phyloP scores from a whole-genome alignment of 352 stramenopile genomes.

The Phytopythium cucurbitacearum region DNA sequence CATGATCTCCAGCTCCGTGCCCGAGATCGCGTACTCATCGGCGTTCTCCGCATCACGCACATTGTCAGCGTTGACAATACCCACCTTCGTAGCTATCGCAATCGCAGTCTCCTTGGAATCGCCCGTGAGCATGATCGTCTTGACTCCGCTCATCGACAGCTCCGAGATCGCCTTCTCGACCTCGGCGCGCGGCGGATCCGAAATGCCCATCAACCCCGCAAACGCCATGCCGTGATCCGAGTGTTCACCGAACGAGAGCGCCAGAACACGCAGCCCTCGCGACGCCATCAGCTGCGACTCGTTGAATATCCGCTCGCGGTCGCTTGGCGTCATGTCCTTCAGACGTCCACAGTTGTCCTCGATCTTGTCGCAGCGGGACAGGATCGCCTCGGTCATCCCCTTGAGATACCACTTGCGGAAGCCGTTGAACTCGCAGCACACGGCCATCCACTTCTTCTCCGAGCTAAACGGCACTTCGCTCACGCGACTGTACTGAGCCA shows the following conservation, averaged over 20 bases:
- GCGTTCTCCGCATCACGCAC: constrained; percentile 23
- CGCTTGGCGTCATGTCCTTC: constrained; percentile 54
- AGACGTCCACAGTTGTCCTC: constrained; percentile 68
- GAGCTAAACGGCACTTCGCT: constrained; percentile 95
- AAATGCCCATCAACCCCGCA: constrained; percentile 92
- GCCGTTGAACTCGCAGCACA: constrained; percentile 66
- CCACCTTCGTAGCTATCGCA: constrained; percentile 92
- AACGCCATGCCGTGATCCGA: constrained; percentile 88
- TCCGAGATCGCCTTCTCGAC: constrained; percentile 62
- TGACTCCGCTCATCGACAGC: constrained; percentile 52
- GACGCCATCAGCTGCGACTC: constrained; percentile 65
- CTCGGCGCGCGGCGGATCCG: constrained; percentile 66
- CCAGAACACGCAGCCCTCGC: constrained; percentile 84
- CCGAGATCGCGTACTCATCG: constrained; percentile 73
- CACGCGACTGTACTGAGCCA: constrained; percentile 61
- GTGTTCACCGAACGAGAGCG: constrained; percentile 84
- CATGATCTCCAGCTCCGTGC: constrained; percentile 89
- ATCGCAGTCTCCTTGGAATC: constrained; percentile 95
- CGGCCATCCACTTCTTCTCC: constrained; percentile 96
- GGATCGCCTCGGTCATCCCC: constrained; percentile 80
- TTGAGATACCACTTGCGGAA: constrained; percentile 71
- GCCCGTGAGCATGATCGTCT: constrained; percentile 92
- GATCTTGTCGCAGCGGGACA: constrained; percentile 68
- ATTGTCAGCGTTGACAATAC: constrained; percentile 79
- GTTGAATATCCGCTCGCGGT: constrained; percentile 60